Percentiles rank a stretch among this genome's conserved stretches.
Evolutionary conservation across 2,329 filamentous ascomycete species (phyloP).

Genomic region (Fusarium tuaranense): DNA sequence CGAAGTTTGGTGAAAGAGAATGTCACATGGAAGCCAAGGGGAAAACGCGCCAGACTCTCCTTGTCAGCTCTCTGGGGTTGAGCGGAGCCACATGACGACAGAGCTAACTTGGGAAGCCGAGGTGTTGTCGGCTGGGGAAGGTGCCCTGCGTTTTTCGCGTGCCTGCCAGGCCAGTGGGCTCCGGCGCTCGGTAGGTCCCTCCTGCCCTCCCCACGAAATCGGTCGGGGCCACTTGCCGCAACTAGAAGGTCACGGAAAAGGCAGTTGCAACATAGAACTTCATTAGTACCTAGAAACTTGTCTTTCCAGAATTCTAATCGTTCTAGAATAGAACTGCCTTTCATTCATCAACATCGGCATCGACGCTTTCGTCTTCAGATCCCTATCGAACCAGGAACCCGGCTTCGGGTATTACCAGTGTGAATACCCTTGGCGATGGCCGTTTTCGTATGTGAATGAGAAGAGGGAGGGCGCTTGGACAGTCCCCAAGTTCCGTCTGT

Average conservation of each 20-base stretch:
- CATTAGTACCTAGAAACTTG: neutral
- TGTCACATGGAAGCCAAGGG: constrained; percentile 24
- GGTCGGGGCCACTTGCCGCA: constrained; percentile 1
- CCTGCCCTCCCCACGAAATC: constrained; percentile 4
- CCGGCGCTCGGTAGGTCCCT: neutral
- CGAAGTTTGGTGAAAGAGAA: constrained; percentile 10
- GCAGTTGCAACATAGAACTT: neutral
- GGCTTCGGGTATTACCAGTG: constrained; percentile 10
- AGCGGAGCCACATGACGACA: constrained; percentile 41
- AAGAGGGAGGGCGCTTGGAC: constrained; percentile 9
- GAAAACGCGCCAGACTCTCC: constrained; percentile 19
- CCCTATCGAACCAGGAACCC: constrained; percentile 15
- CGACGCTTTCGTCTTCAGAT: neutral
- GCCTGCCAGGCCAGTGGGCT: constrained; percentile 1
- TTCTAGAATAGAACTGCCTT: constrained; percentile 11
- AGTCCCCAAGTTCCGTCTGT: constrained; percentile 22
- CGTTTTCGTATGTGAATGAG: constrained; percentile 8
- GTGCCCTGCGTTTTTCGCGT: neutral
- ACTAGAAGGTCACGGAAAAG: constrained; percentile 3
- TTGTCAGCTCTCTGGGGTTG: constrained; percentile 29
- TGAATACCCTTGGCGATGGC: constrained; percentile 8
- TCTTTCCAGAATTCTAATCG: constrained; percentile 4
- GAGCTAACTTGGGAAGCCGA: constrained; percentile 35
- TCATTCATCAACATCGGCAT: neutral
- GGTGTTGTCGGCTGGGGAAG: constrained; percentile 29